These are phyloP conservation scores for Syzygium oleosum DNA, from an alignment of 345 rosid species.

Conservation along the genomic window DNA sequence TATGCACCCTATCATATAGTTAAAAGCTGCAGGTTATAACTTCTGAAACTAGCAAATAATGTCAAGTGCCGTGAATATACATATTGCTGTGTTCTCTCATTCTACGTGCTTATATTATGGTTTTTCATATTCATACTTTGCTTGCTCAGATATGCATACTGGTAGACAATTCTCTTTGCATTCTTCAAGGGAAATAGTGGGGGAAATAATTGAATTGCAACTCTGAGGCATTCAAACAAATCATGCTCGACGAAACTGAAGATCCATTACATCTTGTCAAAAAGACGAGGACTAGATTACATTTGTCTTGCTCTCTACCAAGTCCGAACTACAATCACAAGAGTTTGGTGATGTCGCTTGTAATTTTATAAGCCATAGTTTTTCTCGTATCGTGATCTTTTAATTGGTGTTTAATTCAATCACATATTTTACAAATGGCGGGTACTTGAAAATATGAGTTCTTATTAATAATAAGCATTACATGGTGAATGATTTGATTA, in stretches of 20 bases:
- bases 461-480: fast-evolving
- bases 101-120: neutral
- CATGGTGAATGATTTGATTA: neutral
- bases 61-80: fast-evolving
- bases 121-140: neutral
- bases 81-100: neutral
- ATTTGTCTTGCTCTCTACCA: too few species aligned
- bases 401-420: neutral
- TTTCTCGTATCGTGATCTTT: neutral
- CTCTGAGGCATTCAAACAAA: neutral
- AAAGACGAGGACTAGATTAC: neutral
- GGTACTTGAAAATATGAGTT: neutral
- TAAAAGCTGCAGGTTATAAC: neutral
- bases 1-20: fast-evolving
- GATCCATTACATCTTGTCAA: neutral
- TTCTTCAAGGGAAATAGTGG: neutral
- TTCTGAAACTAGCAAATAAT: fast-evolving
- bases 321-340: neutral
- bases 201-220: neutral
- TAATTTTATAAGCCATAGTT: too few species aligned
- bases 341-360: neutral
- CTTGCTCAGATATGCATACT: neutral
- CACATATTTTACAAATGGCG: neutral
- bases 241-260: fast-evolving
- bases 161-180: neutral